Evolutionary conservation across 805 yeast genomes (phyloP).

Genomic region (Vanderwaltozyma yarrowii): DNA sequence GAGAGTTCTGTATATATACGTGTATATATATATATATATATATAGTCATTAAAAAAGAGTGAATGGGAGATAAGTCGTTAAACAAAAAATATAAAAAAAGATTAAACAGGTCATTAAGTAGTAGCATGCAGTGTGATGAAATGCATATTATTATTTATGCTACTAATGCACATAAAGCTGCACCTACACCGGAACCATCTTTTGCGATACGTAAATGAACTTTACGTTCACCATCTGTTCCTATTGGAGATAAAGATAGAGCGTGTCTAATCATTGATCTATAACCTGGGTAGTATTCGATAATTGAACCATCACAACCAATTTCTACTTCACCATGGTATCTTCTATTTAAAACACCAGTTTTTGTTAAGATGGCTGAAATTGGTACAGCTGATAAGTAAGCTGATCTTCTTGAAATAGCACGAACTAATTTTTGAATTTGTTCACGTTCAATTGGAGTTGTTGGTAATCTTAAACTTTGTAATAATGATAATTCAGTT

Average conservation of each 20-base stretch:
- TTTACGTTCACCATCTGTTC: slow-evolving; percentile 64
- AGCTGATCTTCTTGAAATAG: slow-evolving; percentile 81
- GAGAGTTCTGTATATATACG: no score
- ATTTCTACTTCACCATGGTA: slow-evolving; percentile 73
- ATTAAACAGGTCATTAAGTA: no score
- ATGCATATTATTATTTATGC: slow-evolving; percentile 19
- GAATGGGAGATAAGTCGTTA: no score
- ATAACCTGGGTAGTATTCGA: slow-evolving; percentile 89
- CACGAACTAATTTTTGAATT: slow-evolving; percentile 67
- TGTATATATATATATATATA: no score
- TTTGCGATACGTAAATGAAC: slow-evolving; percentile 72
- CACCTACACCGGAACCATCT: slow-evolving; percentile 97
- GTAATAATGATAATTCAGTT: slow-evolving; percentile 57
- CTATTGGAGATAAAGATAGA: slow-evolving; percentile 55
- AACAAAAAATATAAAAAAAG: no score
- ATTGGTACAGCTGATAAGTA: slow-evolving; percentile 79
- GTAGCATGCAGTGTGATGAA: no score
- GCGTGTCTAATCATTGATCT: slow-evolving; percentile 75
- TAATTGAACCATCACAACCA: slow-evolving; percentile 94
- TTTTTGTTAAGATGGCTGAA: slow-evolving; percentile 66
- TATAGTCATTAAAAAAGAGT: no score
- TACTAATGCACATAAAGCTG: slow-evolving; percentile 76
- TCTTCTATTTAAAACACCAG: slow-evolving; percentile 46
- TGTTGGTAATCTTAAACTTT: slow-evolving; percentile 60
- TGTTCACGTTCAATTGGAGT: slow-evolving; percentile 59